Evolutionary conservation across 176 grass and related monocot species (phyloP).

Genomic region (Juncus effusus): DNA sequence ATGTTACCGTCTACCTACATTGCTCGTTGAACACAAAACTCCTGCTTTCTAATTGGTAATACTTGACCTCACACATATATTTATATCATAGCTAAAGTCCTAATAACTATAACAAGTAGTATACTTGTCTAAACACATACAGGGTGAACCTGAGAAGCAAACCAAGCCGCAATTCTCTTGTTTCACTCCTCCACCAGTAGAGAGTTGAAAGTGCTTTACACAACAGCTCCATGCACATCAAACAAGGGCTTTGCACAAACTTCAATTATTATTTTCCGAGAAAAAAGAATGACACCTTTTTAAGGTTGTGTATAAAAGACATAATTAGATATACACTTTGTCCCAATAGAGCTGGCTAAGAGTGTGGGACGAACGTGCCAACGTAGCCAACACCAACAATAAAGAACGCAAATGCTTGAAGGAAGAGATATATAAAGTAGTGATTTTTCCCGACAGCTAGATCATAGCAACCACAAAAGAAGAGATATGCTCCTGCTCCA

Average conservation of each 20-base stretch:
- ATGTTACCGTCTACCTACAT: conserved; percentile 15
- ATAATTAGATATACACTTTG: neutral
- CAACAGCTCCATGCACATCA: conserved; percentile 14
- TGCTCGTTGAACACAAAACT: conserved; percentile 21
- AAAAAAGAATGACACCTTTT: conserved; percentile 33
- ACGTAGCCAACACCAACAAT: conserved; percentile 53
- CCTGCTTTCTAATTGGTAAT: conserved; percentile 10
- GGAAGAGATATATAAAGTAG: conserved; percentile 59
- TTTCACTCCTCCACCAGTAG: conserved; percentile 13
- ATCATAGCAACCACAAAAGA: conserved; percentile 69
- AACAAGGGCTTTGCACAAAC: conserved; percentile 25
- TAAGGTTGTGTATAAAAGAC: conserved; percentile 25
- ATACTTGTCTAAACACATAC: conserved; percentile 1
- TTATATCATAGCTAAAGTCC: conserved; percentile 25
- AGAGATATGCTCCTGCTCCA: conserved; percentile 50
- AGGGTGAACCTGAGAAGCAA: conserved; percentile 20
- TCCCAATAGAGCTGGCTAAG: conserved; percentile 18
- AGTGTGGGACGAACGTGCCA: conserved; percentile 44
- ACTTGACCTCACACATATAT: conserved; percentile 20
- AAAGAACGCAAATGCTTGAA: conserved; percentile 74
- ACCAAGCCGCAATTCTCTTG: conserved; percentile 4
- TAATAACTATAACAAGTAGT: conserved; percentile 1
- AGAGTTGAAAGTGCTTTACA: conserved; percentile 22
- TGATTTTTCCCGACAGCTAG: conserved; percentile 45
- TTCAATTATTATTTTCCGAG: conserved; percentile 21